phyloP scores from a whole-genome alignment of 164 flowering plant species.

The Magnolia kwangsiensis region DNA sequence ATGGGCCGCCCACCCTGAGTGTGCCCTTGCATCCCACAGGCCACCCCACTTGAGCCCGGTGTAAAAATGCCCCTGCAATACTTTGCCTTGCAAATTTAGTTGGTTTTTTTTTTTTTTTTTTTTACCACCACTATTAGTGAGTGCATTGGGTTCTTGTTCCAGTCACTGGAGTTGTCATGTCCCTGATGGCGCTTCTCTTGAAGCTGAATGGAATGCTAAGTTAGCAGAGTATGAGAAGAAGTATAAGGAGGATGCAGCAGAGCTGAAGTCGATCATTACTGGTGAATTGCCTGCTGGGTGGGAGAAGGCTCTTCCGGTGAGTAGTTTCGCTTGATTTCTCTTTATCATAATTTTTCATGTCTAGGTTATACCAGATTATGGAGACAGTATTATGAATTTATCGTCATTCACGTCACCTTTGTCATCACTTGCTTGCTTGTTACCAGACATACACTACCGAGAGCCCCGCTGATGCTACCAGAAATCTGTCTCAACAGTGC shows the following conservation, averaged over 20 bases:
- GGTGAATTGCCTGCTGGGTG: conserved; percentile 88
- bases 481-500: conserved; percentile 74
- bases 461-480: conserved; percentile 85
- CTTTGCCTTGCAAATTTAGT: neutral
- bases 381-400: neutral
- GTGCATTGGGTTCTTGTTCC: neutral
- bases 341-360: neutral
- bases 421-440: conserved; percentile 7
- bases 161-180: conserved; percentile 98
- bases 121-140: neutral
- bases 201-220: conserved; percentile 94
- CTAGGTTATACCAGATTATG: neutral
- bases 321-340: conserved; percentile 15
- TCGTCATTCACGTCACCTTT: neutral
- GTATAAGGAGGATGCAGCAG: conserved; percentile 83
- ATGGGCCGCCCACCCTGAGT: too few relatives aligned
- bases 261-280: conserved; percentile 56
- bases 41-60: too few relatives aligned
- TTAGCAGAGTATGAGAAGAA: conserved; percentile 91
- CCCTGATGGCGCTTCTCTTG: conserved; percentile 75
- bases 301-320: conserved; percentile 98
- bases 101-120: neutral
- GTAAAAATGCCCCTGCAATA: too few relatives aligned
- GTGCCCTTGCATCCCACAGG: too few relatives aligned
- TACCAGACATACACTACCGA: conserved; percentile 89